Percentiles rank a stretch among this genome's conserved stretches.
Conservation (phyloP, 2,329 filamentous ascomycete genomes). For the Juglanconis sp. region DNA sequence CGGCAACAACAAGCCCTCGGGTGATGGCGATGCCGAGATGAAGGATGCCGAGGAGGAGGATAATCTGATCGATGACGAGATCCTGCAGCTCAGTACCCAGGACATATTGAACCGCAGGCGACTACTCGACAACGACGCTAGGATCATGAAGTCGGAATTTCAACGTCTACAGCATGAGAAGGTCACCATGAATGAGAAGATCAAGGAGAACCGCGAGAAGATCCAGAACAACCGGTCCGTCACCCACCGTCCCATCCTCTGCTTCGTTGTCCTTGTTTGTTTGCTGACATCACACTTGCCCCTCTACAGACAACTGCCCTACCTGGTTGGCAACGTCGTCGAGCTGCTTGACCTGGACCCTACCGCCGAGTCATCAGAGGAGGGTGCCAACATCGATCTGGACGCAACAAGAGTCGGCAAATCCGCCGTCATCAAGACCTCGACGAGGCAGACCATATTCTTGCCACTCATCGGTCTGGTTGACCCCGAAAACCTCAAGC, state of each 20-base stretch:
- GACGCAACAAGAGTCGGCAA: conserved; percentile 96
- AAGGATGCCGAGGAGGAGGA: conserved; percentile 73
- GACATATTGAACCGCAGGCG: conserved; percentile 90
- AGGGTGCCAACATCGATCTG: conserved; percentile 97
- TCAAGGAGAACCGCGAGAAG: conserved; percentile 98
- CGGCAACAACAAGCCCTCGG: conserved; percentile 49
- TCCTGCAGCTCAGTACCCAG: conserved; percentile 86
- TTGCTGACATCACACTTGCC: conserved; percentile 18
- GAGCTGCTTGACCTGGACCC: conserved; percentile 96
- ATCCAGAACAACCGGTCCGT: conserved; percentile 95
- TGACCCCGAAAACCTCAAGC: conserved; percentile 91
- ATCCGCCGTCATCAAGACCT: conserved; percentile 98
- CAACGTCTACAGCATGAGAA: conserved; percentile 95
- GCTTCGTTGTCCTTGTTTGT: conserved; percentile 3
- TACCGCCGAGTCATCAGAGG: conserved; percentile 90
- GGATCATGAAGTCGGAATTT: conserved; percentile 98
- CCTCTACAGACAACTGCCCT: conserved; percentile 80
- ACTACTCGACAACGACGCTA: conserved; percentile 92
- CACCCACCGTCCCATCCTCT: neutral
- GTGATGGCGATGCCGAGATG: conserved; percentile 83
- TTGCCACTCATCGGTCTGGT: conserved; percentile 94
- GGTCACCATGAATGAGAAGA: conserved; percentile 94
- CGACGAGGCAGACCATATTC: conserved; percentile 97
- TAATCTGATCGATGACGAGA: conserved; percentile 87
- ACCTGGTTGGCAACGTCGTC: conserved; percentile 97